Conservation (phyloP, 495 filamentous ascomycete species). For the Penicillium malachiteum region DNA sequence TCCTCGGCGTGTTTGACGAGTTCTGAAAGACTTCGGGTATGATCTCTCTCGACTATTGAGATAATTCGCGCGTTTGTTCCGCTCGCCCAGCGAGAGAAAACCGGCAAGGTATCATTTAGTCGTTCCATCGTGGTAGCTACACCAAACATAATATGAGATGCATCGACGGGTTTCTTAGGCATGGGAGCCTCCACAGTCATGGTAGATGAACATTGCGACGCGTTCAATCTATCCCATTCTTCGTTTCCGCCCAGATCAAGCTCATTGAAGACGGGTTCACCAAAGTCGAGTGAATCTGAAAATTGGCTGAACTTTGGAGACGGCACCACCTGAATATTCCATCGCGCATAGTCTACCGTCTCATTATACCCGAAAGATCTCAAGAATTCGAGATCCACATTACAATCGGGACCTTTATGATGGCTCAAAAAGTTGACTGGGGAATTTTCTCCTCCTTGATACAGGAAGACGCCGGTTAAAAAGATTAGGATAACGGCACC, state of each 20-base stretch:
- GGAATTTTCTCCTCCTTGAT: neutral
- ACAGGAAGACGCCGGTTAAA: neutral
- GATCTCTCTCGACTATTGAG: slow-evolving; percentile 28
- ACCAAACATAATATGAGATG: slow-evolving; percentile 45
- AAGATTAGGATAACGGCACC: neutral
- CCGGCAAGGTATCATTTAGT: slow-evolving; percentile 41
- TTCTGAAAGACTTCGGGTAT: neutral
- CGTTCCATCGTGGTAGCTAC: slow-evolving; percentile 50
- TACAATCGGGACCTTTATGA: neutral
- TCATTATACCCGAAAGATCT: neutral
- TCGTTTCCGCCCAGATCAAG: neutral
- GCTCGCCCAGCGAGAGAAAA: slow-evolving; percentile 52
- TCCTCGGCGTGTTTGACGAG: slow-evolving; percentile 8
- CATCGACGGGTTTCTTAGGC: slow-evolving; percentile 23
- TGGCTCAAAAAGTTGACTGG: neutral
- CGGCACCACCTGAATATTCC: slow-evolving; percentile 7
- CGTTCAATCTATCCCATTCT: neutral
- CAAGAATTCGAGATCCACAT: neutral
- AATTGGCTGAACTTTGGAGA: slow-evolving; percentile 4
- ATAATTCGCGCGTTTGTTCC: slow-evolving; percentile 44
- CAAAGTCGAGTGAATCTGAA: neutral
- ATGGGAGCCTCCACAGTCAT: slow-evolving; percentile 18
- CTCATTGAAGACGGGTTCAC: neutral
- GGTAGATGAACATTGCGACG: neutral
- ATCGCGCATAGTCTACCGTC: slow-evolving; percentile 6